Evolutionary conservation across 495 filamentous ascomycete species (phyloP), one percentile per base, ranked within the genome.

Genomic region (Lindgomyces ingoldianus): DNA sequence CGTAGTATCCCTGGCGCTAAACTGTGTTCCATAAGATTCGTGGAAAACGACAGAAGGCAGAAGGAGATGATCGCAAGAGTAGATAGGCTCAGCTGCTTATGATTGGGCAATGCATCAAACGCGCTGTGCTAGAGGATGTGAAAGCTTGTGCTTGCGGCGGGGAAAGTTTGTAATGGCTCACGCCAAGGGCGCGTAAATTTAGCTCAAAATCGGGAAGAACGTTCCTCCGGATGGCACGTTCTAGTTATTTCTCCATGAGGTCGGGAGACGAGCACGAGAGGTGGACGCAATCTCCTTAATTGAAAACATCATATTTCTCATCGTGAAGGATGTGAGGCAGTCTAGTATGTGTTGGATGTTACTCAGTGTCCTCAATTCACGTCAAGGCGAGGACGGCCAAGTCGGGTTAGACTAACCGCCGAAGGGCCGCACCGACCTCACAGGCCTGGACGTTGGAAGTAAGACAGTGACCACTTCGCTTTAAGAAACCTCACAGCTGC

Each of bases 131-230:
- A 3, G 52, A 21, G 11, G 52, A 19, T 36, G 27, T 18, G 52
- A n/a, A 19, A 11, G 16, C 26, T n/a, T 39, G 29, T 16, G 52
- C 11, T 36, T 36, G n/a, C n/a, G 52, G 14, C 27, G 25, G 52
- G 16, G 30, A 25, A 9, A 42, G 16, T 3, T 33, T 36, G 44
- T 59, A 12, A 2, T 18, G 47, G 22, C 12, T 42, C 29, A 47
- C 33, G 57, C 57, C 57, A 60, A 60, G 57, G 57, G 57, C 57
- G 57, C 57, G 57, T 60, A 60, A 22, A 36, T 39, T 51, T 60
- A 29, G 27, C 22, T 6, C 33, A 39, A 6, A 6, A 6, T 39
- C 4, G 44, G 44, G 21, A 24, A n/a, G 6, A 47, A 47, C 14
- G 21, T 47, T 47, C 14, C 44, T 19, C 44, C 44, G 44, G 21